Evolutionary conservation across 345 rosid genomes (phyloP), one percentile per base, ranked within the genome.

Genomic region (Kernera saxatilis): DNA sequence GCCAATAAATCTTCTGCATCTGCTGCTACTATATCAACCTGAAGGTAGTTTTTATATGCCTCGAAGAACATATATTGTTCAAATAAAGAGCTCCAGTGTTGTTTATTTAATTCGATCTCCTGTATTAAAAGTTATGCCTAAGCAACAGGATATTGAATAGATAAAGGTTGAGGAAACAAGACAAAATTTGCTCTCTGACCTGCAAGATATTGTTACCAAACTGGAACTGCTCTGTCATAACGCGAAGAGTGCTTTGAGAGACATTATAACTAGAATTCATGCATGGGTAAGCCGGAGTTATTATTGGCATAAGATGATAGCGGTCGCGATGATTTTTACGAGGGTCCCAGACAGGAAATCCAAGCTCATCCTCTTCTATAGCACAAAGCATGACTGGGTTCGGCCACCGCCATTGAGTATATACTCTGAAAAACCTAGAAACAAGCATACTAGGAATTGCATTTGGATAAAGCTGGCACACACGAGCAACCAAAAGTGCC

Each of bases 181-280:
- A 45, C 45, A 30, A 19, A 9, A 36, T 21, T 7, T 54, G n/a
- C 36, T 15, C 12, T 51, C 83, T 72, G 49, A 84, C 88, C 87
- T 83, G 86, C 77, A 86, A 83, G 54, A 77, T 79, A 64, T 9
- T 82, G 79, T 86, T 82, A 72, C 89, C 94, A 66, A 46, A 76
- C 45, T 78, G 82, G 75, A 88, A 88, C 75, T 88, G 91, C 77
- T 86, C 91, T 58, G 82, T 72, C 91, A 88, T 88, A 29, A 88
- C 88, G 7, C 86, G 85, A 45, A 79, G 88, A 17, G 94, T 88
- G 67, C 94, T 88, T 75, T 59, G 64, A 65, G 95, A 86, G 56
- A 86, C 91, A 81, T 88, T 88, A 71, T 86, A 88, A 69, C 88
- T 88, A 59, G 95, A 86, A 76, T 86, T 86, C 95, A 88, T 88